phyloP scores from a whole-genome alignment of 345 rosid species.

The Sonneratia alba region DNA sequence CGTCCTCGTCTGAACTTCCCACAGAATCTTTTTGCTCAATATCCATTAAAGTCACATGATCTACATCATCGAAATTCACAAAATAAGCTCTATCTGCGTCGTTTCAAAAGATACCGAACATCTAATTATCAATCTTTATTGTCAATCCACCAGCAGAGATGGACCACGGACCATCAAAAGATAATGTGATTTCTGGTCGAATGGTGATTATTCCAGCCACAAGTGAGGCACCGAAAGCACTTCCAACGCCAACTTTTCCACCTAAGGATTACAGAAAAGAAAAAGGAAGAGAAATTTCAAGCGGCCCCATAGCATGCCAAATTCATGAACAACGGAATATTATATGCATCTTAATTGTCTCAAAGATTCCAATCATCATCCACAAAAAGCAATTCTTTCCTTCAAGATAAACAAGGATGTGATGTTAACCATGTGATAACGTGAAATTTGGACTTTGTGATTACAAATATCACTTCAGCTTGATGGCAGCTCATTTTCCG shows the following conservation, averaged over 20 bases:
- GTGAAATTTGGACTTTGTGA: not conserved
- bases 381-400: too few relatives aligned
- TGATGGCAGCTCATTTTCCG: not conserved
- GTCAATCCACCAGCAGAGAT: slow-evolving; percentile 21
- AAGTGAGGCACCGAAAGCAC: slow-evolving; percentile 1
- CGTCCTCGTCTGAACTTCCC: slow-evolving; percentile 13
- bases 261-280: not conserved
- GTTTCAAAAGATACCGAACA: not conserved
- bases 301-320: not conserved
- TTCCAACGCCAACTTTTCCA: not conserved
- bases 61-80: slow-evolving; percentile 15
- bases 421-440: not conserved
- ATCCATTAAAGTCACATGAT: slow-evolving; percentile 23
- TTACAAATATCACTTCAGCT: not conserved
- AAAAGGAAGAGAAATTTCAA: not conserved
- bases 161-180: not conserved
- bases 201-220: slow-evolving; percentile 6
- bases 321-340: not conserved
- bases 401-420: too few relatives aligned
- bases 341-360: not conserved
- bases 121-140: slow-evolving; percentile 13
- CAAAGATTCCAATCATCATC: not conserved
- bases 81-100: not conserved
- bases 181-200: slow-evolving; percentile 10
- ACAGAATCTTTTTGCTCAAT: slow-evolving; percentile 9